Conservation (phyloP, 1,284 basidiomycete species). For the Ceratobasidium papillatum region DNA sequence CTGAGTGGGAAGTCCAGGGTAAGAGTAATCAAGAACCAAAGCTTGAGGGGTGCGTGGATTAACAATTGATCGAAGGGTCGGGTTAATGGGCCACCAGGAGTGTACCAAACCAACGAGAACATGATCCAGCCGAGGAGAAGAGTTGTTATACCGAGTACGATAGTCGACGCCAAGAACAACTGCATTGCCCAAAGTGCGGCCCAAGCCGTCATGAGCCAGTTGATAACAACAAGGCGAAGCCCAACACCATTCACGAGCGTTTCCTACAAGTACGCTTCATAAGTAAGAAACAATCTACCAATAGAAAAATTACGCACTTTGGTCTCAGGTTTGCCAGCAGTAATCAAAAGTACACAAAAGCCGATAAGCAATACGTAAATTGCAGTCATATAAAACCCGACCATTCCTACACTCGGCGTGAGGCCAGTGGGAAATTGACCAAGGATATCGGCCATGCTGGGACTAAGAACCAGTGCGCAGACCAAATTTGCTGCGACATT, state of each 20-base stretch:
- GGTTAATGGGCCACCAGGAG: constrained; percentile 48
- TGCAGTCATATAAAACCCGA: constrained; percentile 55
- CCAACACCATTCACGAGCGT: constrained; percentile 58
- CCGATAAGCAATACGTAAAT: constrained; percentile 51
- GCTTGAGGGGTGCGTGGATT: constrained; percentile 45
- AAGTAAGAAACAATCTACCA: background rate
- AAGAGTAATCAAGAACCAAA: constrained; percentile 43
- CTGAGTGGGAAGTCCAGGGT: constrained; percentile 42
- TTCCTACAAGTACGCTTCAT: constrained; percentile 47
- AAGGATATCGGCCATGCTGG: constrained; percentile 49
- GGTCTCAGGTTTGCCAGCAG: constrained; percentile 56
- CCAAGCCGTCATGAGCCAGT: constrained; percentile 60
- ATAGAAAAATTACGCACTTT: constrained; percentile 50
- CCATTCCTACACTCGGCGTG: constrained; percentile 54
- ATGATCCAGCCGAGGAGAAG: constrained; percentile 44
- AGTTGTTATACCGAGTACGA: constrained; percentile 37
- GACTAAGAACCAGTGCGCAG: constrained; percentile 44
- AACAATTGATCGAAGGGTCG: constrained; percentile 47
- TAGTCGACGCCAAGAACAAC: constrained; percentile 41
- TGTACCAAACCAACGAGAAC: constrained; percentile 50
- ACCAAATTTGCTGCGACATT: constrained; percentile 47
- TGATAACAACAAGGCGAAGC: constrained; percentile 57
- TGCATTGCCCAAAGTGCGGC: constrained; percentile 45
- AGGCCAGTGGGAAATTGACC: constrained; percentile 54
- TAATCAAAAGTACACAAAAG: constrained; percentile 57